Base-by-base conservation (phyloP, 495 filamentous ascomycete species). In the Lophiotrema nucula region DNA sequence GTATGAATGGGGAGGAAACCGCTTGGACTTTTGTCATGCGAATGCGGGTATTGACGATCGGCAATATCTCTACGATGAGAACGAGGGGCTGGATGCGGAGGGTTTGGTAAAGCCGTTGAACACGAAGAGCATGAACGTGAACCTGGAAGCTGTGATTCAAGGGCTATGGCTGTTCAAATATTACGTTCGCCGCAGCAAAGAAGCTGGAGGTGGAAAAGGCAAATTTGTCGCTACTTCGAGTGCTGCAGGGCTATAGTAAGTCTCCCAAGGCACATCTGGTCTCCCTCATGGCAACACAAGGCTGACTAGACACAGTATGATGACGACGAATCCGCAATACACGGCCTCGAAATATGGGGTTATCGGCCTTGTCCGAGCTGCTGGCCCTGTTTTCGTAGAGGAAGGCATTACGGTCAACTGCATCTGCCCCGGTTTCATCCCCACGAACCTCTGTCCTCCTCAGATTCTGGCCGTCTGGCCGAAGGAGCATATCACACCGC, bases 41-140 rank as follows among this genome's bases (percentile, higher is more conserved):
- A 78, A 79, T 56, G 76, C 76, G 4, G 76, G 77, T 2, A 74
- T 78, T 47, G 69, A 75, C 51, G 75, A 76, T 45, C 61, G 60
- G 22, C 55, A 67, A 33, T 21, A 33, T 15, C 42, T 63, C 47
- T 63, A 63, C 24, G 53, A 57, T 46, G 47, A 57, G 46, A 58
- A 55, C 16, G 64, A 64, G 18, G 52, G 60, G 10, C 49, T 67
- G 22, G 65, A 68, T 18, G 48, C 60, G 2, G 63, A 63, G 15
- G 66, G 66, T 18, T 58, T 67, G 26, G 69, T 75, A 1, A 26
- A 61, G 53, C 62, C 73, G 43, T 69, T 75, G 16, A 69, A 76
- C 48, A 67, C 77, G 24, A 68, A 56, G 24, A 70, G 61, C 10
- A 67, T 80, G 58, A 66, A 76, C 13, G 72, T 79, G 25, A 74